Evolutionary conservation across 2,329 filamentous ascomycete species (phyloP), one percentile per base, ranked within the genome.

Genomic region (Colletotrichum phormii): DNA sequence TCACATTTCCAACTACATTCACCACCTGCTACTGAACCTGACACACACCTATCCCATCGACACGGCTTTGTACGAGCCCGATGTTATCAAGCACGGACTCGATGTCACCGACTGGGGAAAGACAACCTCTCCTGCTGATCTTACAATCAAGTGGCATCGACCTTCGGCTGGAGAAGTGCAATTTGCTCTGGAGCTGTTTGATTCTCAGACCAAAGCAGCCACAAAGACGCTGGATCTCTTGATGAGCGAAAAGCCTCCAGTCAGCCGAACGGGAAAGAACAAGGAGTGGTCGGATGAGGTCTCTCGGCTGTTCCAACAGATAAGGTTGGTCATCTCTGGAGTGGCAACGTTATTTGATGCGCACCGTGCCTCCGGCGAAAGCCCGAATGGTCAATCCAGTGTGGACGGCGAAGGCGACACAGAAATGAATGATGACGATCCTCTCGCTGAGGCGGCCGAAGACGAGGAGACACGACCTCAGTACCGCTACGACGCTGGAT

Each of bases 261-360:
- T 98, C 65, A 97, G 95, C 81, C 90, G 96, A 69, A 96, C 95
- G 76, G 97, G 97, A 49, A 98, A 96, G 81, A 97, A 97, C 77
- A 99, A 98, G 82, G 96, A 98, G 78, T 99, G 97, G 97, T 98
- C 96, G 0, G 97, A 99, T 80, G 97, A 99, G 81, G 93, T 98
- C 33, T 96, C 95, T 2, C 88, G 97, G 67, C 95, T 98, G 76
- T 88, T 99, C 69, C 94, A 96, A 13, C 92, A 98, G 64, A 87
- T 99, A 15, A 89, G 96, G 35, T 88, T 99, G n/a, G 91, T 98
- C 57, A 91, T 97, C 31, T 97, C 96, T 3, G 97, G 97, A 65
- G 92, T 98, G 71, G 95, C 96, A 8, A 92, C 94, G 1, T 87
- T 99, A 12, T 98, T 99, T 79, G 95, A 98, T 78, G 92, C 95